Base-by-base conservation (phyloP, 1,284 basidiomycete genomes). In the Puccinia novopanici region DNA sequence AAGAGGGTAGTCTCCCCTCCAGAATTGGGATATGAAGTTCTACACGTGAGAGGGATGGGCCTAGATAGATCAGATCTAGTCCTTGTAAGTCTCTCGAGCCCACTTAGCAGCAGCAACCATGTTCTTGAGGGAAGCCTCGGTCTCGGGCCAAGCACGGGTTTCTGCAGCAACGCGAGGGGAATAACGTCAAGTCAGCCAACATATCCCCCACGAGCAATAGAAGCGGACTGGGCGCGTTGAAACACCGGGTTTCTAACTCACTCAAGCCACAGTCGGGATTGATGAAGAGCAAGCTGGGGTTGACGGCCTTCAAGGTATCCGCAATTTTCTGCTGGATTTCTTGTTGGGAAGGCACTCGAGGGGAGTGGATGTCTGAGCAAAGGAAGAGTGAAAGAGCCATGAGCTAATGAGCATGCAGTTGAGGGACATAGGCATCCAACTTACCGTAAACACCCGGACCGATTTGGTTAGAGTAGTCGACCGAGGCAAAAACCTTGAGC, bases 391-490 rank as follows among this genome's bases (percentile, higher is more conserved):
- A 50, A 30, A 17, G 24, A 50, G 63, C 48, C 12, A 15, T 22
- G 30, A 52, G 61, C 54, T 52, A 55, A 34, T 24, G 5, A 70
- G 24, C 1, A 42, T 15, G n/a, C 42, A n/a, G 0, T 45, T 22
- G 84, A 83, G 9, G 85, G 83, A 83, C 83, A 83, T 45, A 85
- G 84, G 40, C 83, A 84, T 84, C 85, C 84, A 81, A 85, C 84
- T 84, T 73, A 81, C 79, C 80, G 24, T 82, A 82, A 12, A 75
- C 93, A 91, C 95, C 96, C 71, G 97, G 96, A 83, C 97, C 97
- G 86, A 99, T 98, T 89, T 94, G 91, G 90, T 97, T 98, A 82
- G 94, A 93, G 90, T 99, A 99, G 80, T 93, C 93, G 87, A 93
- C 93, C 83, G 92, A 89, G 89, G 93, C 91, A 92, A 99, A 99